phyloP scores from a whole-genome alignment of 129 eudicot species.

The Ambrosia trifida region DNA sequence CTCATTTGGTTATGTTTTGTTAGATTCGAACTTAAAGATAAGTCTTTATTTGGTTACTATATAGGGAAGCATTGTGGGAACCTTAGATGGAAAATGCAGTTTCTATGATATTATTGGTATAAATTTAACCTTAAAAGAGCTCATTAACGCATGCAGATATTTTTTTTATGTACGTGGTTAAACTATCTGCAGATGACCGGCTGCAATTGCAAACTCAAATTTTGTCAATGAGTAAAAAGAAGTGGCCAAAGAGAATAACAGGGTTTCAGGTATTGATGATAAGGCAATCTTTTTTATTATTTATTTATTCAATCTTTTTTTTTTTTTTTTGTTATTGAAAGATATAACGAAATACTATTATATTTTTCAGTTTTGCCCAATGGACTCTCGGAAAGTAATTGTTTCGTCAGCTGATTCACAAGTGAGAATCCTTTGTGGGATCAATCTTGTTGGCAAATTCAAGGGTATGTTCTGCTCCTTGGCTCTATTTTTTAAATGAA shows the following conservation, averaged over 20 bases:
- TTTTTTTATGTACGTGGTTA: neutral
- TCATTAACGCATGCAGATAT: neutral
- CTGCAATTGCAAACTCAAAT: conserved; percentile 51
- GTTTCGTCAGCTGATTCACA: conserved; percentile 89
- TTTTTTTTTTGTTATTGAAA: neutral
- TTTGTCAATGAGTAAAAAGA: conserved; percentile 65
- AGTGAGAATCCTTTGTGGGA: conserved; percentile 69
- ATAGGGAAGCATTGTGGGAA: conserved; percentile 80
- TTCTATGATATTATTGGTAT: conserved; percentile 74
- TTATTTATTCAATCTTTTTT: neutral
- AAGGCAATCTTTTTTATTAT: neutral
- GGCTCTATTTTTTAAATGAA: neutral
- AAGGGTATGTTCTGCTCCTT: conserved; percentile 47
- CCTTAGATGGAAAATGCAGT: conserved; percentile 76
- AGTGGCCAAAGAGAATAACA: conserved; percentile 72
- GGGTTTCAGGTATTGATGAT: conserved; percentile 70
- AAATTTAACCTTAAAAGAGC: neutral
- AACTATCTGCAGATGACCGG: conserved; percentile 46
- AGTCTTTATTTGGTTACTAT: conserved; percentile 26
- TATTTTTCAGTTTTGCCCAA: conserved; percentile 66
- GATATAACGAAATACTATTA: neutral
- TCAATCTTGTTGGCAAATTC: conserved; percentile 56
- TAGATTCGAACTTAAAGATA: neutral
- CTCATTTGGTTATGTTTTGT: neutral
- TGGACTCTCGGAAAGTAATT: conserved; percentile 59